Percentiles rank a stretch among this genome's conserved stretches.
Conservation (phyloP, 129 eudicot species). For the Ambrosia trifida region DNA sequence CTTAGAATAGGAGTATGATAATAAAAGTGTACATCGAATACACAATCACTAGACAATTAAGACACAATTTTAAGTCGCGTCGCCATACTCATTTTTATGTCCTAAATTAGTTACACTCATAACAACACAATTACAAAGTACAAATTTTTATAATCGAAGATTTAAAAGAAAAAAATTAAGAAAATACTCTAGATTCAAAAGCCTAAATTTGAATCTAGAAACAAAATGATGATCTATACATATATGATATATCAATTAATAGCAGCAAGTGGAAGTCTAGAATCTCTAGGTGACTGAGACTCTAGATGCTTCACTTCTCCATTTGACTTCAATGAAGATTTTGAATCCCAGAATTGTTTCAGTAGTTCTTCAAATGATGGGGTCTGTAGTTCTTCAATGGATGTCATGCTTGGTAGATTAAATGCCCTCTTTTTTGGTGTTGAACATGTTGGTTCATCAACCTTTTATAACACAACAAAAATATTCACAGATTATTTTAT, state of each 20-base stretch:
- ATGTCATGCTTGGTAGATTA: constrained; percentile 69
- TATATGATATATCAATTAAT: constrained; percentile 46
- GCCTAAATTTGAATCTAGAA: constrained; percentile 28
- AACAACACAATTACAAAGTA: constrained; percentile 7
- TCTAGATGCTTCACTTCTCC: constrained; percentile 72
- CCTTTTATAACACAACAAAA: constrained; percentile 37
- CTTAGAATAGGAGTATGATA: too few species aligned
- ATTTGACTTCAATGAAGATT: constrained; percentile 69
- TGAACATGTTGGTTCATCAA: constrained; percentile 88
- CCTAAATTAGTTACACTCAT: constrained; percentile 8
- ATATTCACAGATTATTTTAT: neutral
- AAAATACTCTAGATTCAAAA: constrained; percentile 23
- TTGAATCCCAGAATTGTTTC: constrained; percentile 77
- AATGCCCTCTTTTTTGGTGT: constrained; percentile 78
- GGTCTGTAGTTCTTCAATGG: constrained; percentile 87
- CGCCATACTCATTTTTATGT: too few species aligned
- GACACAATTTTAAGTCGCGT: too few species aligned
- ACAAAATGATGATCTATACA: constrained; percentile 33
- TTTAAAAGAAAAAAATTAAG: neutral
- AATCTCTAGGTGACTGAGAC: constrained; percentile 50
- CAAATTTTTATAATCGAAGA: constrained; percentile 19
- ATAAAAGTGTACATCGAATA: too few species aligned
- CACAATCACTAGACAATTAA: too few species aligned
- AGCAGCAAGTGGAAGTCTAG: constrained; percentile 82
- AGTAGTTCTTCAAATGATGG: constrained; percentile 83